These are phyloP conservation scores for Syzygium aromaticum DNA, from an alignment of 345 rosid genomes.

Conservation along the genomic window DNA sequence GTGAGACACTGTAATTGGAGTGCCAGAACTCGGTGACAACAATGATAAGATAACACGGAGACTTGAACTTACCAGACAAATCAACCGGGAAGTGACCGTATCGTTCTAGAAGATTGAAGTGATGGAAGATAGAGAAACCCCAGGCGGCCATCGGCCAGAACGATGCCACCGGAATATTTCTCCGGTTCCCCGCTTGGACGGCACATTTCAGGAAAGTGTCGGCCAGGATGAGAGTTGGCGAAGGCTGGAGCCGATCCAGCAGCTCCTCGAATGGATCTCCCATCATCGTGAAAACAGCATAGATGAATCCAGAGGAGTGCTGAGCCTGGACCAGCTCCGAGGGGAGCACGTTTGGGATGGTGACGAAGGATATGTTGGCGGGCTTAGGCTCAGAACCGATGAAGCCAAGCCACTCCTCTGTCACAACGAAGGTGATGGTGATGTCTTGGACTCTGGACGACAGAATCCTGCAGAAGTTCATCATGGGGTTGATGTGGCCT, in stretches of 20 bases:
- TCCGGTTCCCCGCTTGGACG: conserved; percentile 12
- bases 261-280: conserved; percentile 11
- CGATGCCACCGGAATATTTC: conserved; percentile 45
- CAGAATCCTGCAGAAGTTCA: conserved; percentile 23
- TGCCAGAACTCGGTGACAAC: background rate
- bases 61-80: conserved; percentile 11
- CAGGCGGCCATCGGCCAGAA: conserved; percentile 34
- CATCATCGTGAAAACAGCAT: conserved; percentile 18
- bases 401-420: conserved; percentile 24
- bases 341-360: conserved; percentile 18
- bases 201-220: conserved; percentile 32
- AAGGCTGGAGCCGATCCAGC: conserved; percentile 12
- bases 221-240: conserved; percentile 17
- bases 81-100: conserved; percentile 16
- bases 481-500: conserved; percentile 29
- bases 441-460: conserved; percentile 8
- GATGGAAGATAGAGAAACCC: conserved; percentile 14
- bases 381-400: conserved; percentile 9
- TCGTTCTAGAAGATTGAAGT: conserved; percentile 11
- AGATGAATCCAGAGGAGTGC: conserved; percentile 2
- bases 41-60: background rate
- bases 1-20: background rate
- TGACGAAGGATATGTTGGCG: conserved; percentile 2
- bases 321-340: conserved; percentile 17
- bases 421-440: conserved; percentile 18